Base-by-base conservation (phyloP, 2,329 filamentous ascomycete genomes). In the Elsinoe arachidis region DNA sequence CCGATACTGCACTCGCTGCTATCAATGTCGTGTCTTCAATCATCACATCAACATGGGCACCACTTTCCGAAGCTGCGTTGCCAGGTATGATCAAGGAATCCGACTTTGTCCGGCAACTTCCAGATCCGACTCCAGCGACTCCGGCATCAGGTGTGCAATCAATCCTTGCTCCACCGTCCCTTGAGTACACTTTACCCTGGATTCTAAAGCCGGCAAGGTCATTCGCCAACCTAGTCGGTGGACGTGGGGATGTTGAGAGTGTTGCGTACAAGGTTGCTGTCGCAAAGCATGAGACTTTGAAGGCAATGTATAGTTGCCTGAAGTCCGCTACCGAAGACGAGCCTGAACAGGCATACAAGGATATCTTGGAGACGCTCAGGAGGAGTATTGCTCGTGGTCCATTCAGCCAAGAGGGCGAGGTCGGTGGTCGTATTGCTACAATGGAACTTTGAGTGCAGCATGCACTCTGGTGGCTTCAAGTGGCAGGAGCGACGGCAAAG, bases 181-280 rank as follows among this genome's bases (percentile, higher is more conserved):
- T 76, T 58, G 77, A 71, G 55, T 73, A 73, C 2, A 72, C 82
- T 0, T 66, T 84, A 0, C 80, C 81, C 0, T 82, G 79, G 62
- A 70, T 84, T 2, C 74, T 84, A 57, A 78, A 77, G 56, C 79
- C 80, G 2, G 76, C 81, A 1, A 76, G 78, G 30, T 78, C 76
- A 0, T 82, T 80, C 59, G 76, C 77, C 11, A 81, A 80, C 56
- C 73, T 83, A n/a, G 80, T 82, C 0, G 79, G 78, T 12, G 80
- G 81, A 9, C 72, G 76, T 9, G 79, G 78, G 1, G 81, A 83
- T 63, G 70, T 76, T 1, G 78, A 83, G 63, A 80, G 76, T 61
- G 74, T 78, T 1, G 79, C 80, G 2, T 83, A 80, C 69, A 76
- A 77, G 60, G 73, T 84, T 41, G 80, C 80, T 1, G 75, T 73